Base-by-base conservation (phyloP, 1,284 basidiomycete species). In the Pseudozyma flocculosa region DNA sequence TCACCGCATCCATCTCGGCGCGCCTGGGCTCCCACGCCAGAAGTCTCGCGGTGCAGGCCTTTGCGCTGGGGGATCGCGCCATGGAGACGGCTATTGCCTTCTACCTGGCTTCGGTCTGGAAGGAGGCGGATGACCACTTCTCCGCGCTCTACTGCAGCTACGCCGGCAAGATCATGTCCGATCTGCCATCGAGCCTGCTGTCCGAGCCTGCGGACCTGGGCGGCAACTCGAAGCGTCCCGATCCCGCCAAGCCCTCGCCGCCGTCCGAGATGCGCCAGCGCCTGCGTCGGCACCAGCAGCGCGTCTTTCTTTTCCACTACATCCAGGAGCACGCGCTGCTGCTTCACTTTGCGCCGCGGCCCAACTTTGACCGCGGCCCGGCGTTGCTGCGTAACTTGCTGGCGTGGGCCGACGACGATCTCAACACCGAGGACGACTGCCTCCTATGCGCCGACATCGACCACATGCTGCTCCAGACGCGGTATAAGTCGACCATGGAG, bases 401-500 rank as follows among this genome's bases (percentile, higher is more conserved):
- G 9, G 57, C 59, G 1, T 68, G 61, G 61, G 53, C 56, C 10
- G 52, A 56, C 26, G 61, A 54, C 19, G 38, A 49, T 5, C 44
- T 60, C 10, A 54, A 54, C 1, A 58, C 58, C 1, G 50, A 59
- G 22, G 55, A 56, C 37, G 65, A 68, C 22, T 50, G 61, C 21
- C 39, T 65, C 24, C 54, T 68, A 8, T 61, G 61, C 32, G 57
- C 61, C 2, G 57, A 65, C 19, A 60, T 65, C 34, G 65, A 65
- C 36, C 57, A 57, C n/a, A 63, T 56, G 32, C 34, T 61, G 48
- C 46, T 68, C 19, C 65, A 68, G 45, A 58, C 54, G 26, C 60
- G 60, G 39, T 68, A 68, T 57, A 65, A 65, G 45, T 47, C 47
- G 41, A 54, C 65, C 45, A 64, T 68, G 54, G 64, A 67, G 43